phyloP scores from a whole-genome alignment of 1,284 basidiomycete species.

The Ganoderma resinaceum region DNA sequence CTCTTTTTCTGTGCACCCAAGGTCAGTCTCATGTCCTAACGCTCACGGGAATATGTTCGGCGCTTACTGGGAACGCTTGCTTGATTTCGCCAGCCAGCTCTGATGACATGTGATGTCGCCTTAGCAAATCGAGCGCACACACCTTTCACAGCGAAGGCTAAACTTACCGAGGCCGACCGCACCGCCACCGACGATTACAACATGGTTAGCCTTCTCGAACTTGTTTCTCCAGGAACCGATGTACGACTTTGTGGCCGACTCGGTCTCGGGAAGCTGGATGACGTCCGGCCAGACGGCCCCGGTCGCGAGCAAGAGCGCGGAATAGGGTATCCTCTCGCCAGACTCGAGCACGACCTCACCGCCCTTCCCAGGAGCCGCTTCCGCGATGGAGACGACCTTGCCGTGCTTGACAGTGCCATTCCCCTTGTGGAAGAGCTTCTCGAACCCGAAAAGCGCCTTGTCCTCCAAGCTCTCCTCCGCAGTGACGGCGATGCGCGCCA shows the following conservation, averaged over 20 bases:
- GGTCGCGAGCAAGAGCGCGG: conserved; percentile 62
- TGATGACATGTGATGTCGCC: conserved; percentile 31
- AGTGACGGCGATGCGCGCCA: conserved; percentile 44
- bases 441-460: conserved; percentile 46
- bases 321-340: conserved; percentile 58
- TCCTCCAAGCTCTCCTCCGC: conserved; percentile 43
- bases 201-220: conserved; percentile 54
- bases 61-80: conserved; percentile 51
- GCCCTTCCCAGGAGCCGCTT: conserved; percentile 43
- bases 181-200: conserved; percentile 69
- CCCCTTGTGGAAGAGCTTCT: conserved; percentile 53
- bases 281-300: conserved; percentile 63
- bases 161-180: conserved; percentile 64
- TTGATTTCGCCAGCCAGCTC: conserved; percentile 67
- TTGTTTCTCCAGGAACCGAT: conserved; percentile 52
- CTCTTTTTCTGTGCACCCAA: conserved; percentile 52
- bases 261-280: conserved; percentile 51
- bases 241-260: conserved; percentile 47
- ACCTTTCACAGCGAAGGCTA: background rate
- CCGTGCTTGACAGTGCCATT: conserved; percentile 56
- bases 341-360: conserved; percentile 54
- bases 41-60: conserved; percentile 5
- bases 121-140: conserved; percentile 4
- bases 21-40: background rate
- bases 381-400: conserved; percentile 51